A percentile compares a stretch with the other conserved stretches of the same genome.
These are phyloP conservation scores for Xylariomycetidae sp. DNA, from an alignment of 2,329 filamentous ascomycete species.

Conservation along the genomic window DNA sequence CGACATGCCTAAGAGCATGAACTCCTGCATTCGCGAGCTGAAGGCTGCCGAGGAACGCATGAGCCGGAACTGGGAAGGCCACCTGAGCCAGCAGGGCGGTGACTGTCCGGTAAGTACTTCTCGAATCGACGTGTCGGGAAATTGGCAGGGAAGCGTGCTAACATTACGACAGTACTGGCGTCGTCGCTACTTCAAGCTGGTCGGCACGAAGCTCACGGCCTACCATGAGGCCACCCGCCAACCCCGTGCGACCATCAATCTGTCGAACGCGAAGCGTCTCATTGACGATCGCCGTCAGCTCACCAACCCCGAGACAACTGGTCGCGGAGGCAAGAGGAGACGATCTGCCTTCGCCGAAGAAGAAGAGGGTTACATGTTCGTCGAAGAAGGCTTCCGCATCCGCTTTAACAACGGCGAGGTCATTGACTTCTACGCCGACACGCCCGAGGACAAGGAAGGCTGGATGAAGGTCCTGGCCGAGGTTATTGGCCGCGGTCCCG, in stretches of 20 bases:
- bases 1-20: conserved; percentile 99
- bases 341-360: conserved; percentile 97
- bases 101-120: conserved; percentile 79
- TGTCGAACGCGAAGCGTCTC: conserved; percentile 84
- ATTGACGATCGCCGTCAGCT: conserved; percentile 87
- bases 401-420: conserved; percentile 97
- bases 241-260: conserved; percentile 92
- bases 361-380: conserved; percentile 99
- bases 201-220: conserved; percentile 84
- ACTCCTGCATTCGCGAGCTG: conserved; percentile 88
- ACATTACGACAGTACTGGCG: conserved; percentile 75
- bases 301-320: conserved; percentile 74
- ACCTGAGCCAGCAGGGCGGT: conserved; percentile 91
- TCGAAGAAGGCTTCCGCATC: conserved; percentile 97
- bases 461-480: conserved; percentile 91
- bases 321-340: conserved; percentile 71
- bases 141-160: conserved; percentile 22
- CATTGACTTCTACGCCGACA: conserved; percentile 98
- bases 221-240: conserved; percentile 95
- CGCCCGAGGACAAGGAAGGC: conserved; percentile 75
- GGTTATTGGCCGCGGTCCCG: conserved; percentile 51
- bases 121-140: not conserved
- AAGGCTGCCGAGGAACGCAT: conserved; percentile 80
- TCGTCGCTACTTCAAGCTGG: conserved; percentile 91
- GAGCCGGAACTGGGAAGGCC: conserved; percentile 76